These are phyloP conservation scores for Cyclocybe cylindracea DNA, from an alignment of 768 basidiomycete species.

Conservation along the genomic window DNA sequence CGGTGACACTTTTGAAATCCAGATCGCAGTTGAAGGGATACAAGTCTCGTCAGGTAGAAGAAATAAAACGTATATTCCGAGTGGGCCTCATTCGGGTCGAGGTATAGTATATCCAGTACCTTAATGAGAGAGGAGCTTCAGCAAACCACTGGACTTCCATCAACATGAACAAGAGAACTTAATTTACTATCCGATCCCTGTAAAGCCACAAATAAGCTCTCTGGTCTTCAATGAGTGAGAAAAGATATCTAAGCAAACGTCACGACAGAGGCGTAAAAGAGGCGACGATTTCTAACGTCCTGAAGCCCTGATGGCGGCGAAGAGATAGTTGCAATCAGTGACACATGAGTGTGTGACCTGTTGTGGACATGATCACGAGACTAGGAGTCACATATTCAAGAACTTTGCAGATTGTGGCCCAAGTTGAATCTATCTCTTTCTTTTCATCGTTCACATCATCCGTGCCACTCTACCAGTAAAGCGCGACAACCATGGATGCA, in stretches of 20 bases:
- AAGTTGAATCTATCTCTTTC: constrained; percentile 29
- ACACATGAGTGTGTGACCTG: constrained; percentile 11
- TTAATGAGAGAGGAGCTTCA: too few relatives aligned
- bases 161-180: too few relatives aligned
- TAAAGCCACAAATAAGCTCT: too few relatives aligned
- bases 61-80: too few relatives aligned
- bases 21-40: too few relatives aligned
- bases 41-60: too few relatives aligned
- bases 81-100: not conserved
- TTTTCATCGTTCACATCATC: constrained; percentile 30
- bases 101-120: not conserved
- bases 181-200: too few relatives aligned
- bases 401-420: constrained; percentile 18
- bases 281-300: not conserved
- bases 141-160: too few relatives aligned
- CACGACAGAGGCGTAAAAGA: too few relatives aligned
- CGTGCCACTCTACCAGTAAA: constrained; percentile 21
- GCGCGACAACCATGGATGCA: constrained; percentile 38
- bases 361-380: constrained; percentile 27
- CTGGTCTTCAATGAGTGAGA: too few relatives aligned
- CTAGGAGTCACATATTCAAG: constrained; percentile 30
- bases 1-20: too few relatives aligned
- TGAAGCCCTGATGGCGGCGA: not conserved
- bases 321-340: constrained; percentile 1
- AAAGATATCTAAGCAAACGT: too few relatives aligned